These are phyloP conservation scores for Lactifluus subvellereus DNA, from an alignment of 768 basidiomycete species.

Conservation along the genomic window DNA sequence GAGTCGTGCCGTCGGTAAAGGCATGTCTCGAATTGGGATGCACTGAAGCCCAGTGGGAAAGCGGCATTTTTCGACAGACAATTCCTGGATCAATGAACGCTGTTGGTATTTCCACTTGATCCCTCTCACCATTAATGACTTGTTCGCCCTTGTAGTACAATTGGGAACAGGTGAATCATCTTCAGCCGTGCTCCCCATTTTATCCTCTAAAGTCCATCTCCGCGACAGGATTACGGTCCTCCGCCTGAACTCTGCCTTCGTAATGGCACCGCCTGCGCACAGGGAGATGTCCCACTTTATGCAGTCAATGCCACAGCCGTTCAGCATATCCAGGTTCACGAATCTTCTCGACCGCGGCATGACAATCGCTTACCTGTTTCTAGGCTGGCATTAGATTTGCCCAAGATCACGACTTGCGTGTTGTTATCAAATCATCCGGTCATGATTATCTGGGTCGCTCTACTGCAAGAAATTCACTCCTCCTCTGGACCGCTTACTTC, in stretches of 20 bases:
- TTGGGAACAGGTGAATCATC: slow-evolving; percentile 2
- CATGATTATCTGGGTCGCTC: too few relatives aligned
- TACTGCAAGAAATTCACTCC: too few relatives aligned
- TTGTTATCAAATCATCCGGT: too few relatives aligned
- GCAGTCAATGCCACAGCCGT: slow-evolving; percentile 20
- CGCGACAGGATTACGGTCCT: slow-evolving; percentile 3
- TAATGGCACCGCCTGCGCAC: slow-evolving; percentile 16
- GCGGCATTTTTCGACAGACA: slow-evolving; percentile 14
- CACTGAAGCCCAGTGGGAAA: slow-evolving; percentile 20
- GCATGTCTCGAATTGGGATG: slow-evolving; percentile 9
- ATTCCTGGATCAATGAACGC: not conserved
- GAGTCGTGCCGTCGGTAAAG: slow-evolving; percentile 17
- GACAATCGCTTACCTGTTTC: too few relatives aligned
- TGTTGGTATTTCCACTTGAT: slow-evolving; percentile 5
- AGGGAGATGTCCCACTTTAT: slow-evolving; percentile 19
- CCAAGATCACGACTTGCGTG: too few relatives aligned
- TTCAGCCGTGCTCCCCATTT: too few relatives aligned
- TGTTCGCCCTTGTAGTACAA: too few relatives aligned
- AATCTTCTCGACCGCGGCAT: too few relatives aligned
- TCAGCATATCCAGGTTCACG: too few relatives aligned
- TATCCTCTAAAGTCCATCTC: too few relatives aligned
- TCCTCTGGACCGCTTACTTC: too few relatives aligned
- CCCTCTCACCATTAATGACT: not conserved
- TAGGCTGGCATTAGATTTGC: too few relatives aligned
- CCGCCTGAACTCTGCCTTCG: slow-evolving; percentile 11